phyloP scores from a whole-genome alignment of 192 early-diverging fungal genomes.

The Coemansia javaensis region DNA sequence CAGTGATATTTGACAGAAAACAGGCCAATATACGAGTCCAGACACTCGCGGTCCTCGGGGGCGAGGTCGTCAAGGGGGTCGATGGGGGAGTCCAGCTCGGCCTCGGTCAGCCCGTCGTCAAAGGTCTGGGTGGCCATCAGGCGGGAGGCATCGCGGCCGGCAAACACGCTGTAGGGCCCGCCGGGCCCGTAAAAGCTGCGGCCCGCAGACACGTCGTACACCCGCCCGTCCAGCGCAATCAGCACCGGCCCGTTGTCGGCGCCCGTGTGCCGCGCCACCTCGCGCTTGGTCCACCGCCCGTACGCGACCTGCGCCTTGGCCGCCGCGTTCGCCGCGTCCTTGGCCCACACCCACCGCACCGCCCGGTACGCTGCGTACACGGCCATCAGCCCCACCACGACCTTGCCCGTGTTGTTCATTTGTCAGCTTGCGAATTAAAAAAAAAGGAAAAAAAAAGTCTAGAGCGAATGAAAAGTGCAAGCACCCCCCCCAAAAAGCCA shows the following conservation, averaged over 20 bases:
- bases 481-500: no score
- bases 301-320: constrained; percentile 10
- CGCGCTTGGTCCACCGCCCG: constrained; percentile 38
- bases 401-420: neutral
- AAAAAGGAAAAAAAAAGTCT: no score
- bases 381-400: neutral
- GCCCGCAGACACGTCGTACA: constrained; percentile 86
- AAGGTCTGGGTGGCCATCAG: constrained; percentile 89
- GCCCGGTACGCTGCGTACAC: constrained; percentile 17
- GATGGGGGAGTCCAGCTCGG: constrained; percentile 61
- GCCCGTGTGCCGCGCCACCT: constrained; percentile 26
- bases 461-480: no score
- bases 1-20: constrained; percentile 74
- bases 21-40: constrained; percentile 72
- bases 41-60: constrained; percentile 64
- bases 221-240: constrained; percentile 76
- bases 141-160: constrained; percentile 89
- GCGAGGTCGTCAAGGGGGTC: constrained; percentile 74
- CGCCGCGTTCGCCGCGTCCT: constrained; percentile 20
- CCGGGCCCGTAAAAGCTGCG: constrained; percentile 86
- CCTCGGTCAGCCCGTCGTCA: constrained; percentile 68
- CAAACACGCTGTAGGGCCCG: constrained; percentile 90
- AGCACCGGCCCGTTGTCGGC: constrained; percentile 54
- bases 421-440: neutral
- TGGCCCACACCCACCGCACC: constrained; percentile 14